These are phyloP conservation scores for Kwoniella sp. DNA, from an alignment of 768 basidiomycete species.

Conservation along the genomic window DNA sequence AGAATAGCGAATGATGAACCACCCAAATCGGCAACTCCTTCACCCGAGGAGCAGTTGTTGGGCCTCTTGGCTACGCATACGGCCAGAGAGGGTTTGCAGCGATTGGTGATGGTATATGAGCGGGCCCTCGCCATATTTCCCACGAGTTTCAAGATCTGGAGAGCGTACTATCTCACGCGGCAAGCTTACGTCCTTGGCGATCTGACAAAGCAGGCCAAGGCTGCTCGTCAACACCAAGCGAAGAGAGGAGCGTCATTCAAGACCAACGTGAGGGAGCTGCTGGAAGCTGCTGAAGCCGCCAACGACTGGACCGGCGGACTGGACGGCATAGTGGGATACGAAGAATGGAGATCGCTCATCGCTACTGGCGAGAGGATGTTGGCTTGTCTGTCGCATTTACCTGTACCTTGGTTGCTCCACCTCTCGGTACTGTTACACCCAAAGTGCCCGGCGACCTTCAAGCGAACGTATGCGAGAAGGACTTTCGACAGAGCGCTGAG, in stretches of 20 bases:
- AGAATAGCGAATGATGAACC: slow-evolving; percentile 59
- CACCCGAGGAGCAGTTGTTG: slow-evolving; percentile 61
- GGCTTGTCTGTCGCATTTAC: slow-evolving; percentile 94
- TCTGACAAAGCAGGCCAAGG: slow-evolving; percentile 51
- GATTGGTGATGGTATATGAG: slow-evolving; percentile 90
- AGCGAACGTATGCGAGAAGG: slow-evolving; percentile 85
- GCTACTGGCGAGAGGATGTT: slow-evolving; percentile 88
- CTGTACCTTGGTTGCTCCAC: slow-evolving; percentile 92
- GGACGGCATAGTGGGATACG: slow-evolving; percentile 88
- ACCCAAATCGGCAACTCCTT: slow-evolving; percentile 27
- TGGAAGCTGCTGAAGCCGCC: slow-evolving; percentile 79
- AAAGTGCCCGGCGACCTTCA: slow-evolving; percentile 77
- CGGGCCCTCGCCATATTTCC: slow-evolving; percentile 84
- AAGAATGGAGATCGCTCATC: slow-evolving; percentile 89
- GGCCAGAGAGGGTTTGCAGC: slow-evolving; percentile 75
- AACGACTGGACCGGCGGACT: slow-evolving; percentile 85
- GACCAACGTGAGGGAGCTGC: slow-evolving; percentile 82
- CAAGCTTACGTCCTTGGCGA: slow-evolving; percentile 81
- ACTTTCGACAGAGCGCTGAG: slow-evolving; percentile 94
- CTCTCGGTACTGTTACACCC: slow-evolving; percentile 87
- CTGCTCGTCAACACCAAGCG: slow-evolving; percentile 66
- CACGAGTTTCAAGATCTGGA: slow-evolving; percentile 92
- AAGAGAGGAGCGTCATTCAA: slow-evolving; percentile 79
- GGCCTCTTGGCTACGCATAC: slow-evolving; percentile 76
- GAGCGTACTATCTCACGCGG: slow-evolving; percentile 80